Percentiles rank a stretch among this genome's conserved stretches.
Evolutionary conservation across 2,329 filamentous ascomycete genomes (phyloP).

Genomic region (Ceratocystis eucalypticola): DNA sequence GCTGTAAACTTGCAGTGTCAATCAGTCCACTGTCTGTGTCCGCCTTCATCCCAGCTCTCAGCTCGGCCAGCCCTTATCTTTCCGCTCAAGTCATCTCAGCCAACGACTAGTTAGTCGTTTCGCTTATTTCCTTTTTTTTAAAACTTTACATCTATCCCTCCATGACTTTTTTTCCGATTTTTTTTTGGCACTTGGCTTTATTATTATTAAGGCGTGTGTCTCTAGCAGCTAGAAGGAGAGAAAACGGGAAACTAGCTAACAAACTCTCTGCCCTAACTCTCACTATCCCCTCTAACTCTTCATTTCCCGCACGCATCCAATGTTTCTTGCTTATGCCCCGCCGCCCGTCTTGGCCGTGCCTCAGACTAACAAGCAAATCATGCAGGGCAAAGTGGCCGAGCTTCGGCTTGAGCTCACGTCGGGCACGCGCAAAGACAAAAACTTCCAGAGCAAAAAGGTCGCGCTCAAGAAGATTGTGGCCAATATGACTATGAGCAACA

Average conservation of each 20-base stretch:
- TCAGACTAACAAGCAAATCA: constrained; percentile 27
- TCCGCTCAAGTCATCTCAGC: neutral
- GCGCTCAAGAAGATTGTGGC: constrained; percentile 98
- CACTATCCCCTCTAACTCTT: neutral
- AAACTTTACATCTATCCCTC: neutral
- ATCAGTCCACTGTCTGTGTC: neutral
- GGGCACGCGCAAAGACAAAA: constrained; percentile 95
- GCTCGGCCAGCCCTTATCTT: neutral
- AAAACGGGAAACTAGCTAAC: too few relatives aligned
- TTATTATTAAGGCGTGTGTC: too few relatives aligned
- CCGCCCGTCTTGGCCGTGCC: constrained; percentile 24
- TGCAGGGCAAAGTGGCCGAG: constrained; percentile 97
- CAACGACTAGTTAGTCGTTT: neutral
- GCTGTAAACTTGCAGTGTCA: neutral
- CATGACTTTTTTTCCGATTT: too few relatives aligned
- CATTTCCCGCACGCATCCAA: constrained; percentile 22
- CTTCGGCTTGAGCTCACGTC: constrained; percentile 77
- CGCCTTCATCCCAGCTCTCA: neutral
- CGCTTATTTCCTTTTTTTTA: neutral
- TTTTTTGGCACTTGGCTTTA: too few relatives aligned
- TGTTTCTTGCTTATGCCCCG: constrained; percentile 43
- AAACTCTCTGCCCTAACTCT: too few relatives aligned
- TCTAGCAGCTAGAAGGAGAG: too few relatives aligned
- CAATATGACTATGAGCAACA: constrained; percentile 99
- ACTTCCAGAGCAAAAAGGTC: constrained; percentile 87